Evolutionary conservation across 768 basidiomycete species (phyloP).

Genomic region (Suillus subluteus): DNA sequence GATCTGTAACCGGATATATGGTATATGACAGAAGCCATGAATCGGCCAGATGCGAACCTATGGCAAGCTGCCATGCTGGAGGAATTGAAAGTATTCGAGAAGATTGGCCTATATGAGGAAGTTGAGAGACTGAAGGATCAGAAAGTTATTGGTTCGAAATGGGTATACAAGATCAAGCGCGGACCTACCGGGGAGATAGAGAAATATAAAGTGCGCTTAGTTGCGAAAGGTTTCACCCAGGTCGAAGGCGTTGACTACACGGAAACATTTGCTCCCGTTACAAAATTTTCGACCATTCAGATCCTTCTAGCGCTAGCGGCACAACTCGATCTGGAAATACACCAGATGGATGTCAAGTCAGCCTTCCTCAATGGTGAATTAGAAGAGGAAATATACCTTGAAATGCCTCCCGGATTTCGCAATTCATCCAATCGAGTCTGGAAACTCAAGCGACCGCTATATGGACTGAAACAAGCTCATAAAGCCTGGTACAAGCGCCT

Average conservation of each 20-base stretch:
- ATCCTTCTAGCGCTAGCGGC: slow-evolving; percentile 18
- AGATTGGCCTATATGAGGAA: slow-evolving; percentile 6
- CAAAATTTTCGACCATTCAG: slow-evolving; percentile 23
- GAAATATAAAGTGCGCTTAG: slow-evolving; percentile 42
- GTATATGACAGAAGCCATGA: background rate
- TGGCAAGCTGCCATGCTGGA: slow-evolving; percentile 8
- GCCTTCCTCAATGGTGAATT: slow-evolving; percentile 28
- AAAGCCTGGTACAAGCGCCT: slow-evolving; percentile 9
- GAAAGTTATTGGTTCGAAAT: slow-evolving; percentile 4
- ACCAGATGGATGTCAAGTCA: slow-evolving; percentile 32
- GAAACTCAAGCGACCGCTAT: background rate
- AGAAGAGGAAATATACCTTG: slow-evolving; percentile 32
- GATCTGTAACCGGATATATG: no score
- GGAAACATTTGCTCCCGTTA: slow-evolving; percentile 35
- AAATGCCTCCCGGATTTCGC: slow-evolving; percentile 21
- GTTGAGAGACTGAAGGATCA: background rate
- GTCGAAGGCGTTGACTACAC: slow-evolving; percentile 37
- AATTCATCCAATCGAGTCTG: background rate
- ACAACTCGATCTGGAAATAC: slow-evolving; percentile 14
- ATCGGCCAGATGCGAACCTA: slow-evolving; percentile 4
- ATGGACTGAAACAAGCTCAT: slow-evolving; percentile 12
- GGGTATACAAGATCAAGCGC: background rate
- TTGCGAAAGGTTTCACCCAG: slow-evolving; percentile 39
- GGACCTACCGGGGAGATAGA: slow-evolving; percentile 30
- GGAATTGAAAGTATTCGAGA: background rate